These are phyloP conservation scores for Sarocladium brachiariae DNA, from an alignment of 2,329 filamentous ascomycete species.

Conservation along the genomic window DNA sequence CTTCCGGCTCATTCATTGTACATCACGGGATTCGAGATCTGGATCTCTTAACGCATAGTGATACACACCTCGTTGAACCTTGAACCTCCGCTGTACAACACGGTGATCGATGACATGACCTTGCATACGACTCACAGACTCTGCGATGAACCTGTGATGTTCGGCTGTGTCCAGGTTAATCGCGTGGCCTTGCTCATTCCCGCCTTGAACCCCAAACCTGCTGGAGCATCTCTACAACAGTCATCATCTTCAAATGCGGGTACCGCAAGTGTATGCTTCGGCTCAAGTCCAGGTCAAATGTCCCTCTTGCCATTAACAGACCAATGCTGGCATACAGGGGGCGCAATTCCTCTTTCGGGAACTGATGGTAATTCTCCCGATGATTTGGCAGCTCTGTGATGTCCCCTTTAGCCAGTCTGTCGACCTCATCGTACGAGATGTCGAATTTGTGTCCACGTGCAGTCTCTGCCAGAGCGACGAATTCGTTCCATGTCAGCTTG, in stretches of 20 bases:
- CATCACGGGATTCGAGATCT: constrained; percentile 9
- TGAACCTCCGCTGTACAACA: too few relatives aligned
- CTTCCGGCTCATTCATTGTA: constrained; percentile 5
- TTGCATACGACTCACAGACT: background rate
- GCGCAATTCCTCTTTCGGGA: constrained; percentile 1
- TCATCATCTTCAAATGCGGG: background rate
- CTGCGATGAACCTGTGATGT: too few relatives aligned
- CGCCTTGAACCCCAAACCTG: background rate
- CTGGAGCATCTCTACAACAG: background rate
- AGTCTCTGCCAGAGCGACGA: constrained; percentile 1
- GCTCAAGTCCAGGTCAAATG: background rate
- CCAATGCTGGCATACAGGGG: background rate
- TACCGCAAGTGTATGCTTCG: background rate
- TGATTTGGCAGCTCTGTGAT: constrained; percentile 6
- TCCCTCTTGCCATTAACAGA: background rate
- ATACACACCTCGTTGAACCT: constrained; percentile 6
- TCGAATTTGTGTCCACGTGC: constrained; percentile 6
- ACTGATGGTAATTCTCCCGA: background rate
- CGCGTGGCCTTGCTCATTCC: background rate
- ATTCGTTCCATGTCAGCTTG: constrained; percentile 9
- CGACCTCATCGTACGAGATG: background rate
- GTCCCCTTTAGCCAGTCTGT: background rate
- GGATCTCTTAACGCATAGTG: constrained; percentile 8
- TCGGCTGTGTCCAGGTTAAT: too few relatives aligned
- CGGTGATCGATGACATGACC: background rate